phyloP scores from a whole-genome alignment of 2,329 filamentous ascomycete species.

The Fusarium odoratissimum region DNA sequence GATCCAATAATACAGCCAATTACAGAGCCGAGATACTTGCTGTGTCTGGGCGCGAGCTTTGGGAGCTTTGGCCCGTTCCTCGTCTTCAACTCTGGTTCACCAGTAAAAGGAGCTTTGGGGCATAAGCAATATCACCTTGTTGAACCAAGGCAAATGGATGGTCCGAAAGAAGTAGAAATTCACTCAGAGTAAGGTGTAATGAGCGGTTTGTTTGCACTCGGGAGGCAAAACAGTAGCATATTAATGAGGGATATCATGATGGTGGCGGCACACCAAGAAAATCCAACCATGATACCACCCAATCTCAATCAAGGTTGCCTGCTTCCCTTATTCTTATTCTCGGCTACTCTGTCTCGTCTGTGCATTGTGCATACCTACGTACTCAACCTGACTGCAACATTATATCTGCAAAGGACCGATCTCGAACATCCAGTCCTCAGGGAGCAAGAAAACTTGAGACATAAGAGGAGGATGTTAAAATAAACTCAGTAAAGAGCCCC shows the following conservation, averaged over 20 bases:
- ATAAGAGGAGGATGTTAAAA: too few relatives aligned
- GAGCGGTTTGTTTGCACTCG: constrained; percentile 6
- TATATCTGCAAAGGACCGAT: constrained; percentile 27
- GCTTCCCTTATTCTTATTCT: constrained; percentile 8
- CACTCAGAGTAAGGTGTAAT: not conserved
- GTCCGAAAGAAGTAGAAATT: not conserved
- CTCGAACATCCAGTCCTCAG: constrained; percentile 5
- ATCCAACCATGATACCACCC: constrained; percentile 22
- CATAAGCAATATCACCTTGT: not conserved
- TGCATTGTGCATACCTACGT: constrained; percentile 4
- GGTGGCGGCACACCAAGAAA: constrained; percentile 12
- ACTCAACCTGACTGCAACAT: constrained; percentile 4
- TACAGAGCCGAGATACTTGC: constrained; percentile 22
- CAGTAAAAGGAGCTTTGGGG: not conserved
- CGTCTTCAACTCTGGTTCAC: constrained; percentile 6
- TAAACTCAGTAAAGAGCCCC: too few relatives aligned
- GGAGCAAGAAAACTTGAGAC: too few relatives aligned
- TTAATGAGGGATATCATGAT: constrained; percentile 34
- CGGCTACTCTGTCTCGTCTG: not conserved
- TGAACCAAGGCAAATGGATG: not conserved
- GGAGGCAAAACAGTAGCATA: not conserved
- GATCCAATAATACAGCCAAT: constrained; percentile 35
- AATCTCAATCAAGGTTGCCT: constrained; percentile 1
- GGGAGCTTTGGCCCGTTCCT: constrained; percentile 26
- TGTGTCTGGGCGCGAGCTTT: constrained; percentile 1